Percentiles rank a stretch among this genome's conserved stretches.
These are phyloP conservation scores for Nadsonia fulvescens DNA, from an alignment of 805 yeast genomes.

Conservation along the genomic window DNA sequence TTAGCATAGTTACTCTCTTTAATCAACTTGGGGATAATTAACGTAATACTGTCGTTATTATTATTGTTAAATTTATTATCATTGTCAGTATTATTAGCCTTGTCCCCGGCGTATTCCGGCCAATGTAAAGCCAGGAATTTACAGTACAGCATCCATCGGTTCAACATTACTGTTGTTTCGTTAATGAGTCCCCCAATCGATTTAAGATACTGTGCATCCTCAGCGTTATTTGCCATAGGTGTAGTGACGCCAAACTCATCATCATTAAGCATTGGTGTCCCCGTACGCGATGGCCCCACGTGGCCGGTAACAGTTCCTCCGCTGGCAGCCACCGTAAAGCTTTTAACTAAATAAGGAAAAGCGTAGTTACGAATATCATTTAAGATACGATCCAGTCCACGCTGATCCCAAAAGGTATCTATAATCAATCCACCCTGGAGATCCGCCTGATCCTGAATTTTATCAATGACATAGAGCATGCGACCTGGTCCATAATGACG, in stretches of 20 bases:
- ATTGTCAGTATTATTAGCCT: not conserved
- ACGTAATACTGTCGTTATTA: conserved; percentile 1
- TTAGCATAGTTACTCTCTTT: conserved; percentile 33
- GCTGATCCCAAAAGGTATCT: conserved; percentile 68
- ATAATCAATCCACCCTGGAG: conserved; percentile 79
- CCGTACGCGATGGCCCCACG: conserved; percentile 3
- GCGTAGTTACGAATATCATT: conserved; percentile 38
- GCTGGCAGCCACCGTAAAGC: conserved; percentile 12
- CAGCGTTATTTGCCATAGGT: conserved; percentile 10
- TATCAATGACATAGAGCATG: conserved; percentile 47
- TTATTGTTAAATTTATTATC: not conserved
- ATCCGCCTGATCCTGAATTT: conserved; percentile 76
- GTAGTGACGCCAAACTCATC: conserved; percentile 1
- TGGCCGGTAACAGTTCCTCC: conserved; percentile 2
- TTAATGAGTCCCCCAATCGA: conserved; percentile 47
- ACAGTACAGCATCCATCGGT: conserved; percentile 50
- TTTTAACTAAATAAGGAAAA: conserved; percentile 28
- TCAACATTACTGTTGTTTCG: conserved; percentile 61
- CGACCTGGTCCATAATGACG: conserved; percentile 46
- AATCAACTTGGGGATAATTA: conserved; percentile 32
- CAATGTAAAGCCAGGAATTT: conserved; percentile 56
- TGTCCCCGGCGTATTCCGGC: conserved; percentile 23
- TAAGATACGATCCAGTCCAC: conserved; percentile 37
- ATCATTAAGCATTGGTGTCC: not conserved
- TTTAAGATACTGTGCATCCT: conserved; percentile 28